Conservation (phyloP, 2,329 filamentous ascomycete species). For the Penicillium sp. region DNA sequence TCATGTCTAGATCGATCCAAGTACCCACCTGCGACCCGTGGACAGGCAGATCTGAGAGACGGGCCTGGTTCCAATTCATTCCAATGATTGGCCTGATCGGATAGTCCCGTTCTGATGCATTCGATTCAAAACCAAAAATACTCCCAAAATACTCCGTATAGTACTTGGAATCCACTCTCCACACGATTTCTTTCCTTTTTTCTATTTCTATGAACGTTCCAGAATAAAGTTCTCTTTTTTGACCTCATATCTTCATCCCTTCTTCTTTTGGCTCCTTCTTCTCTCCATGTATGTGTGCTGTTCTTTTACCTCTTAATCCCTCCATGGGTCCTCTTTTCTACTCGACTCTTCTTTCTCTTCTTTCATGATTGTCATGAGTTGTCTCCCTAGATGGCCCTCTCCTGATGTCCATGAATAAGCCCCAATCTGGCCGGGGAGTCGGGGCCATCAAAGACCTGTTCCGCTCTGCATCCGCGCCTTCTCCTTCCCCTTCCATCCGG, state of each 20-base stretch:
- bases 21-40: conserved; percentile 20
- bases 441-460: conserved; percentile 32
- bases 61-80: conserved; percentile 5
- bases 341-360: not conserved
- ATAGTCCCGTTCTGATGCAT: conserved; percentile 28
- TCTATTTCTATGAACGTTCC: conserved; percentile 18
- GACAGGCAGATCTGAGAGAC: conserved; percentile 19
- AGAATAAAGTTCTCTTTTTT: conserved; percentile 17
- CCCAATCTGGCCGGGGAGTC: conserved; percentile 29
- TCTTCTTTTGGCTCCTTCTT: conserved; percentile 1
- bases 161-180: conserved; percentile 17
- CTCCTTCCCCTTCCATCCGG: conserved; percentile 26
- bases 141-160: conserved; percentile 10
- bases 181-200: conserved; percentile 11
- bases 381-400: conserved; percentile 27
- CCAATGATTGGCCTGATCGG: conserved; percentile 24
- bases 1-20: conserved; percentile 19
- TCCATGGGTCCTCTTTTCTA: not conserved
- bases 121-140: conserved; percentile 20
- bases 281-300: conserved; percentile 19
- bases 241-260: conserved; percentile 3
- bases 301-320: conserved; percentile 24
- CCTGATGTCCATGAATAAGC: conserved; percentile 36
- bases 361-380: conserved; percentile 17
- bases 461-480: conserved; percentile 25